phyloP scores from a whole-genome alignment of 345 rosid genomes.

The Sonneratia alba region DNA sequence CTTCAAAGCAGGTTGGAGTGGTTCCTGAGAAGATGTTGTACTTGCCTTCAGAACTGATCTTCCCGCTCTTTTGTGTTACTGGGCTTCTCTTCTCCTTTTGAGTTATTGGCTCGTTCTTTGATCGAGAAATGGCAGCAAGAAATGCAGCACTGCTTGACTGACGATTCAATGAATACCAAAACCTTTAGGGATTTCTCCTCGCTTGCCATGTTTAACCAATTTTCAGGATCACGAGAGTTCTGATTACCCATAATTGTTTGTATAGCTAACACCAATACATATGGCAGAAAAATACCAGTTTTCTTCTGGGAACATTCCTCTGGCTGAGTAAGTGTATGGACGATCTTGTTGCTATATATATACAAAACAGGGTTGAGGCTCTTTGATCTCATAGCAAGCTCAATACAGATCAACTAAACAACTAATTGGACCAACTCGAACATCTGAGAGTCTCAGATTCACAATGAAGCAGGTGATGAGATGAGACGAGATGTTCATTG shows the following conservation, averaged over 20 bases:
- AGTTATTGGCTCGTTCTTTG: not conserved
- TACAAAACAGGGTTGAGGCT: too few relatives aligned
- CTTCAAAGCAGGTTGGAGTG: constrained; percentile 30
- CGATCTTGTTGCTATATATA: too few relatives aligned
- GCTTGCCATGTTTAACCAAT: not conserved
- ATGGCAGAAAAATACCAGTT: not conserved
- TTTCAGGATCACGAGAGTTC: not conserved
- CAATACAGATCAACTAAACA: too few relatives aligned
- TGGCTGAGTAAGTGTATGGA: too few relatives aligned
- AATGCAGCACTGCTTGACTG: not conserved
- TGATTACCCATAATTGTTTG: not conserved
- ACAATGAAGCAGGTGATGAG: too few relatives aligned
- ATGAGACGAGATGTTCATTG: too few relatives aligned
- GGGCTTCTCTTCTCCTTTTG: not conserved
- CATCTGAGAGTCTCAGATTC: too few relatives aligned
- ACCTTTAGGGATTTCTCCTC: not conserved
- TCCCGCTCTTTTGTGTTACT: not conserved
- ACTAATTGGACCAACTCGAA: too few relatives aligned
- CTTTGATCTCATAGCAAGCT: too few relatives aligned
- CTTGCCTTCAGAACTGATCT: constrained; percentile 12
- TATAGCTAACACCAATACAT: not conserved
- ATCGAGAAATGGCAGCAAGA: not conserved
- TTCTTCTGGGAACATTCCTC: not conserved
- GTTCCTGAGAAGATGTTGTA: constrained; percentile 34
- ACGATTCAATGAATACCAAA: not conserved